Conservation (phyloP, 1,284 basidiomycete genomes). For the Austroboletus novae-zelandiae region DNA sequence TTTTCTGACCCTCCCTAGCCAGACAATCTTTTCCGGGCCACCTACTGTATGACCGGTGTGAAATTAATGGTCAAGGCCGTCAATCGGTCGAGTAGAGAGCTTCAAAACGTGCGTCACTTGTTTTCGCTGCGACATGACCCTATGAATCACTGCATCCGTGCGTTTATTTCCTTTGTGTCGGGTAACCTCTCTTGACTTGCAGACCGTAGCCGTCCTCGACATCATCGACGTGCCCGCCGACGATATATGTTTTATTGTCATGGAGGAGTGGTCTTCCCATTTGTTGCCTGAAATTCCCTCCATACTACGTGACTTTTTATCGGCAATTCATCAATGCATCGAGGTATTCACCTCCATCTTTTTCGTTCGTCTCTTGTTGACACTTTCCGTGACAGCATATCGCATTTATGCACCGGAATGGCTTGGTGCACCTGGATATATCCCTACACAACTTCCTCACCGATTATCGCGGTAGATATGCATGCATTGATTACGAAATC, state of each 20-base stretch:
- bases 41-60: slow-evolving; percentile 45
- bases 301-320: slow-evolving; percentile 52
- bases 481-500: slow-evolving; percentile 72
- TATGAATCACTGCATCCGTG: slow-evolving; percentile 75
- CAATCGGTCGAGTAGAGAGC: slow-evolving; percentile 58
- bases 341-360: slow-evolving; percentile 42
- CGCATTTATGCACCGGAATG: slow-evolving; percentile 64
- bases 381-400: slow-evolving; percentile 45
- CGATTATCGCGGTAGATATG: slow-evolving; percentile 58
- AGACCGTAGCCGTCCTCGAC: slow-evolving; percentile 55
- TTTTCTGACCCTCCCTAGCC: slow-evolving; percentile 41
- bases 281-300: slow-evolving; percentile 51
- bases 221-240: slow-evolving; percentile 55
- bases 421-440: slow-evolving; percentile 68
- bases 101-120: slow-evolving; percentile 53
- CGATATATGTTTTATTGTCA: slow-evolving; percentile 62
- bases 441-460: slow-evolving; percentile 67
- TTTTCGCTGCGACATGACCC: slow-evolving; percentile 54
- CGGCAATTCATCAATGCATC: slow-evolving; percentile 60
- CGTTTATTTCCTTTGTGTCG: slow-evolving; percentile 24
- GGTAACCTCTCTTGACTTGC: slow-evolving; percentile 4
- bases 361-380: slow-evolving; percentile 5
- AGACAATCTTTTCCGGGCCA: slow-evolving; percentile 69
- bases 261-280: slow-evolving; percentile 75
- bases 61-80: slow-evolving; percentile 69